These are phyloP conservation scores for Fraxinus nigra DNA, from an alignment of 305 asterid genomes.

Conservation along the genomic window DNA sequence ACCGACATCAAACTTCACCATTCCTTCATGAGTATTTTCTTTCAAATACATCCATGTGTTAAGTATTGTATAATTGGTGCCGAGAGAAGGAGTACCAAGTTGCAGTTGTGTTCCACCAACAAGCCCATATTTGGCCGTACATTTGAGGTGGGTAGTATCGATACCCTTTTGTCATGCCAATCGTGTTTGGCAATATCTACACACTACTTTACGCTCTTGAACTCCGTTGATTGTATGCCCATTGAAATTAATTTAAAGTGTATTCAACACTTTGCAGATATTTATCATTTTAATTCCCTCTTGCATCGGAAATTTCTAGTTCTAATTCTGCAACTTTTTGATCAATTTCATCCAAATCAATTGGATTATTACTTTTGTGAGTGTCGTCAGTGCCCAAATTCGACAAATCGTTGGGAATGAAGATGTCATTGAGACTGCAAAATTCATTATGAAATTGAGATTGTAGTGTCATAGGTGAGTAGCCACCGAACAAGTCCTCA, in stretches of 20 bases:
- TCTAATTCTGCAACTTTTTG: not conserved
- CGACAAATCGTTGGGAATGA: not conserved
- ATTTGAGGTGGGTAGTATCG: not conserved
- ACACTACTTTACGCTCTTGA: not conserved
- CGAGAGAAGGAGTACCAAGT: not conserved
- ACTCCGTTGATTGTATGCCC: not conserved
- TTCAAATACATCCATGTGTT: not conserved
- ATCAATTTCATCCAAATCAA: not conserved
- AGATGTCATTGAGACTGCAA: not conserved
- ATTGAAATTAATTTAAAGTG: not conserved
- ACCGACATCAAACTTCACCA: not conserved
- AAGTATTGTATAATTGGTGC: not conserved
- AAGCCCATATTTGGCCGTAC: not conserved
- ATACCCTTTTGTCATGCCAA: not conserved
- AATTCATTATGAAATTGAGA: not conserved
- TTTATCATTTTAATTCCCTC: not conserved
- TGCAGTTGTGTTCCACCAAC: not conserved
- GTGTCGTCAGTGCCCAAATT: no score
- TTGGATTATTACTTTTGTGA: not conserved
- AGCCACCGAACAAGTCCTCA: not conserved
- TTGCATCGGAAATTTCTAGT: not conserved
- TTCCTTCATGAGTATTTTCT: not conserved
- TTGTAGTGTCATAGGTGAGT: not conserved
- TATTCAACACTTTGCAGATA: not conserved
- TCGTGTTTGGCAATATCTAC: not conserved